Evolutionary conservation across 2,329 filamentous ascomycete genomes (phyloP).

Genomic region (Fusarium brevicatenulatum): DNA sequence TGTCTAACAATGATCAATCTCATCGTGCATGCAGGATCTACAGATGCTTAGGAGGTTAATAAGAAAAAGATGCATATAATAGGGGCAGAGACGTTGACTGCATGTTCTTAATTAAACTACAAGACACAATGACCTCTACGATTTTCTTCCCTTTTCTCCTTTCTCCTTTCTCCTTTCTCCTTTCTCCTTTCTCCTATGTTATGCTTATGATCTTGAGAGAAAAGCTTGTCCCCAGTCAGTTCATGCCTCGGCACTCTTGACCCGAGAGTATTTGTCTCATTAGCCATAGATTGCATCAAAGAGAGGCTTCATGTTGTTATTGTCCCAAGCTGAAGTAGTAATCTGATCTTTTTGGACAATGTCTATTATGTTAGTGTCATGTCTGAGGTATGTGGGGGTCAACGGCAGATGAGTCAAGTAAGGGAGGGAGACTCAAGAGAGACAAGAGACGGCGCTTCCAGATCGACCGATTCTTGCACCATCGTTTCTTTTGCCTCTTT

Average conservation of each 20-base stretch:
- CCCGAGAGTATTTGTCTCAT: conserved; percentile 5
- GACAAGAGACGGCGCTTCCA: conserved; percentile 9
- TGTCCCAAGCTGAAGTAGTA: background rate
- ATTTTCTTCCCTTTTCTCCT: background rate
- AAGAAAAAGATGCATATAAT: background rate
- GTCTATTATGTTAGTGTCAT: conserved; percentile 7
- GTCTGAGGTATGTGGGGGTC: background rate
- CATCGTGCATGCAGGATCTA: background rate
- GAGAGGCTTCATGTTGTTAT: conserved; percentile 18
- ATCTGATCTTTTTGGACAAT: background rate
- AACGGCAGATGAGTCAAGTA: conserved; percentile 4
- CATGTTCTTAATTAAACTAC: background rate
- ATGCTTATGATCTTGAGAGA: background rate
- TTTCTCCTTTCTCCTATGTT: background rate
- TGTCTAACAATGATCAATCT: background rate
- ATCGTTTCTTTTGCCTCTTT: background rate
- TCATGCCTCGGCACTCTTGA: background rate
- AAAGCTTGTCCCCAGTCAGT: background rate
- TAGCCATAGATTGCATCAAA: background rate
- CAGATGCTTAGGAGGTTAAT: too few relatives aligned
- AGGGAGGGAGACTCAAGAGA: conserved; percentile 17
- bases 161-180: background rate
- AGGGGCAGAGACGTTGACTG: background rate
- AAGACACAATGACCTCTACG: background rate
- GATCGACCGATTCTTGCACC: conserved; percentile 18